Base-by-base conservation (phyloP, 495 filamentous ascomycete species). In the Pyrenula massariospora region DNA sequence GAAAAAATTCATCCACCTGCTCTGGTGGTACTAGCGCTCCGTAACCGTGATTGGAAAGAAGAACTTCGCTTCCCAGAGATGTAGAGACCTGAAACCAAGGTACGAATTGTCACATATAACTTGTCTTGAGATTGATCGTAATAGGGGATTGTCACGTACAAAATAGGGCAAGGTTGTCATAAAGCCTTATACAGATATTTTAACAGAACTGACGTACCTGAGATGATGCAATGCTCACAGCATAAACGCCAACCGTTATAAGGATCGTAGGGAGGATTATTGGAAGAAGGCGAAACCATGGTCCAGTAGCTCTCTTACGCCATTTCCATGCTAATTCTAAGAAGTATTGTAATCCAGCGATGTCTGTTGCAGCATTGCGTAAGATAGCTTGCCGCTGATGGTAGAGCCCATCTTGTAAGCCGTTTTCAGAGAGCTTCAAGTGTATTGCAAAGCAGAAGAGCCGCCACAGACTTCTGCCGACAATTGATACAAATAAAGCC, bases 391-490 rank as follows among this genome's bases (percentile, higher is more conserved):
- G 62, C 12, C 25, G 52, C 42, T 62, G 61, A 20, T 24, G n/a
- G 50, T 24, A 24, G 19, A 52, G 22, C 10, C 22, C 22, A 24
- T 52, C 57, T 57, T 42, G 31, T 19, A 52, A 50, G 1, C 48
- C 12, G 1, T 24, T 2, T 52, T 24, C 20, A 2, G 50, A 22
- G 8, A 59, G 59, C n/a, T 15, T 53, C 11, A 5, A 2, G 3
- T 25, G 53, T 23, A 58, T 56, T 2, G 55, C 10, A 5, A 50
- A 22, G n/a, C 56, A 22, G 25, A 57, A 62, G 2, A 56, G 10
- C 31, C 58, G 53, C 60, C 62, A 65, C n/a, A 62, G 57, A n/a
- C 58, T 48, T 1, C 25, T 55, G 55, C 54, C 56, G 5, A 58
- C 58, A 3, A 54, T 19, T 15, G 57, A 48, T 1, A 64, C 60